Evolutionary conservation across 768 basidiomycete species (phyloP).

Genomic region (Suillus subalutaceus): DNA sequence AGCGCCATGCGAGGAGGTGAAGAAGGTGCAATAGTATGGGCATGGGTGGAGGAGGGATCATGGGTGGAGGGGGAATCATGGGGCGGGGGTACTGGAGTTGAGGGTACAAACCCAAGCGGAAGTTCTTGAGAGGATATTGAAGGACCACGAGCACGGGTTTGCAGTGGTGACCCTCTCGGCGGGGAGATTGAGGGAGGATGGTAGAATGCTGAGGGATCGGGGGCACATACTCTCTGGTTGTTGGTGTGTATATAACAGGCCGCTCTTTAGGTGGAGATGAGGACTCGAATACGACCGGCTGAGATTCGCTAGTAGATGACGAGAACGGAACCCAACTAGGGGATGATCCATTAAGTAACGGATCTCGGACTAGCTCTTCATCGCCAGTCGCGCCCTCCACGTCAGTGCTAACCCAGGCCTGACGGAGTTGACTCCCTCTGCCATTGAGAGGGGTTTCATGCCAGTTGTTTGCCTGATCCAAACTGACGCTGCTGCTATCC

Average conservation of each 20-base stretch:
- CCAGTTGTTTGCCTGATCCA: slow-evolving; percentile 28
- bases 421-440: slow-evolving; percentile 24
- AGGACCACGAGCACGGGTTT: slow-evolving; percentile 14
- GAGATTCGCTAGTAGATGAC: slow-evolving; percentile 3
- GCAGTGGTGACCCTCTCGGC: slow-evolving; percentile 18
- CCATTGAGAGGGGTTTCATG: slow-evolving; percentile 33
- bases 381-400: slow-evolving; percentile 39
- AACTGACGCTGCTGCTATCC: slow-evolving; percentile 19
- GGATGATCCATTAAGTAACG: slow-evolving; percentile 13
- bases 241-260: slow-evolving; percentile 17
- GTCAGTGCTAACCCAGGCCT: slow-evolving; percentile 47
- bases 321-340: slow-evolving; percentile 24
- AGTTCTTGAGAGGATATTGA: slow-evolving; percentile 13
- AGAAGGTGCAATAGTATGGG: slow-evolving; percentile 7
- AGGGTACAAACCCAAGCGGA: slow-evolving; percentile 21
- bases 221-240: slow-evolving; percentile 12
- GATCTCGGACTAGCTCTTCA: slow-evolving; percentile 27
- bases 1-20: slow-evolving; percentile 12
- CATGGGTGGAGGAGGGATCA: slow-evolving; percentile 25
- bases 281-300: slow-evolving; percentile 15
- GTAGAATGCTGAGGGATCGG: slow-evolving; percentile 11
- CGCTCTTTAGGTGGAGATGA: slow-evolving; percentile 18
- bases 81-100: slow-evolving; percentile 19
- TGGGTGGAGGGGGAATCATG: slow-evolving; percentile 26
- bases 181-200: slow-evolving; percentile 6